These are phyloP conservation scores for Chaetomiaceae sp. DNA, from an alignment of 2,329 filamentous ascomycete genomes.

Conservation along the genomic window DNA sequence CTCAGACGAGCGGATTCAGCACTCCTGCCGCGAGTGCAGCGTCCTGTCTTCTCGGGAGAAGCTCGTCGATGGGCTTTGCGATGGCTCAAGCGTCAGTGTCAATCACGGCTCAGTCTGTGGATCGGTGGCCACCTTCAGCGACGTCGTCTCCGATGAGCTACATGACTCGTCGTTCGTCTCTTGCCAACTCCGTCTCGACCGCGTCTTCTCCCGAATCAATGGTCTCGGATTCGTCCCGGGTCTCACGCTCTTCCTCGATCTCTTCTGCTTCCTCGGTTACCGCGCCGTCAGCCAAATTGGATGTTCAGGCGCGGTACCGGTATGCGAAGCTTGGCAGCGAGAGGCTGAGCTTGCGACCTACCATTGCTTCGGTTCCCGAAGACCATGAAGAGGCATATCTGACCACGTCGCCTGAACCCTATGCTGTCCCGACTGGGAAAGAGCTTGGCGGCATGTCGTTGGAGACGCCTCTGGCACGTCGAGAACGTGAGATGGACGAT, in stretches of 20 bases:
- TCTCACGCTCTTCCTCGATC: slow-evolving; percentile 62
- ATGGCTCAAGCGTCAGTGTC: slow-evolving; percentile 52
- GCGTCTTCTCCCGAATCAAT: slow-evolving; percentile 64
- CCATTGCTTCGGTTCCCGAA: slow-evolving; percentile 55
- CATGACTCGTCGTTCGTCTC: slow-evolving; percentile 54
- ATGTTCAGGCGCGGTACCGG: slow-evolving; percentile 61
- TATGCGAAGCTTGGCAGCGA: slow-evolving; percentile 55
- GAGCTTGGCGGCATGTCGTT: slow-evolving; percentile 47
- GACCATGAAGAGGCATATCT: slow-evolving; percentile 48
- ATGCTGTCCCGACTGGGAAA: slow-evolving; percentile 50
- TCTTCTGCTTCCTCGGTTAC: slow-evolving; percentile 59
- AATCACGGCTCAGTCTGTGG: slow-evolving; percentile 45
- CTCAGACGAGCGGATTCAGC: slow-evolving; percentile 51
- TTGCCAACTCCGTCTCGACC: slow-evolving; percentile 59
- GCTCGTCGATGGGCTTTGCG: slow-evolving; percentile 56
- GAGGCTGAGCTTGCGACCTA: slow-evolving; percentile 49
- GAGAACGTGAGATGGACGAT: slow-evolving; percentile 48
- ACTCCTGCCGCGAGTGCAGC: slow-evolving; percentile 57
- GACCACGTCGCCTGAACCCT: slow-evolving; percentile 55
- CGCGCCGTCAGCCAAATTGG: slow-evolving; percentile 56
- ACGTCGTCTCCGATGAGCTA: slow-evolving; percentile 52
- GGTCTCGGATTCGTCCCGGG: slow-evolving; percentile 58
- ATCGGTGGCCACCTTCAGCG: slow-evolving; percentile 47
- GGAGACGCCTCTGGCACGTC: slow-evolving; percentile 44
- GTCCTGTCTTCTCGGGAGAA: slow-evolving; percentile 45